Evolutionary conservation across 768 basidiomycete species (phyloP).

Genomic region (Russula virescens): DNA sequence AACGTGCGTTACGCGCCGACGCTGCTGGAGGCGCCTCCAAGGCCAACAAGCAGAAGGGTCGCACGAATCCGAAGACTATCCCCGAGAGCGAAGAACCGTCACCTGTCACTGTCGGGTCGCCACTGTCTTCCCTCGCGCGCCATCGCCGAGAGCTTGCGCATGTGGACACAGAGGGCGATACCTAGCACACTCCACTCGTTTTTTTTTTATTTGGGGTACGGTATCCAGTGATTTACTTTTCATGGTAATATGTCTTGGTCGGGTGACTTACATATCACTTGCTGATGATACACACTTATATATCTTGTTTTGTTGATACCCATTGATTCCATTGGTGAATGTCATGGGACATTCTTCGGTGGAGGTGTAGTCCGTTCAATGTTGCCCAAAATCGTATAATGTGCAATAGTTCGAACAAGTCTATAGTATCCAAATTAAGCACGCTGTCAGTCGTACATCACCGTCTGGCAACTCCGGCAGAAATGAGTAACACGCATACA

Average conservation of each 20-base stretch:
- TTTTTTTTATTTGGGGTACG: background rate
- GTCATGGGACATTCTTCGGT: too few relatives aligned
- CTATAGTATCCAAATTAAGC: constrained; percentile 23
- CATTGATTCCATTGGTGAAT: constrained; percentile 10
- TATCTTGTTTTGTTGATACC: constrained; percentile 15
- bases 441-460: constrained; percentile 19
- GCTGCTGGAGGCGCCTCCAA: constrained; percentile 21
- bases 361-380: background rate
- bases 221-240: constrained; percentile 3
- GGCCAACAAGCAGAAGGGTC: constrained; percentile 36
- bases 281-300: constrained; percentile 16
- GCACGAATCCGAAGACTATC: constrained; percentile 42
- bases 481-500: constrained; percentile 18
- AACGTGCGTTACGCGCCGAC: constrained; percentile 44
- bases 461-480: constrained; percentile 10
- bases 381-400: constrained; percentile 19
- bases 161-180: constrained; percentile 2
- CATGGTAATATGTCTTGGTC: background rate
- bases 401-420: constrained; percentile 17
- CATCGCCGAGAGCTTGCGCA: constrained; percentile 20
- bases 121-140: background rate
- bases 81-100: constrained; percentile 39
- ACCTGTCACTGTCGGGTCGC: background rate
- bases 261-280: constrained; percentile 20
- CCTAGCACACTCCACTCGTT: background rate